These are phyloP conservation scores for Boletus edulis DNA, from an alignment of 768 basidiomycete species.

Conservation along the genomic window DNA sequence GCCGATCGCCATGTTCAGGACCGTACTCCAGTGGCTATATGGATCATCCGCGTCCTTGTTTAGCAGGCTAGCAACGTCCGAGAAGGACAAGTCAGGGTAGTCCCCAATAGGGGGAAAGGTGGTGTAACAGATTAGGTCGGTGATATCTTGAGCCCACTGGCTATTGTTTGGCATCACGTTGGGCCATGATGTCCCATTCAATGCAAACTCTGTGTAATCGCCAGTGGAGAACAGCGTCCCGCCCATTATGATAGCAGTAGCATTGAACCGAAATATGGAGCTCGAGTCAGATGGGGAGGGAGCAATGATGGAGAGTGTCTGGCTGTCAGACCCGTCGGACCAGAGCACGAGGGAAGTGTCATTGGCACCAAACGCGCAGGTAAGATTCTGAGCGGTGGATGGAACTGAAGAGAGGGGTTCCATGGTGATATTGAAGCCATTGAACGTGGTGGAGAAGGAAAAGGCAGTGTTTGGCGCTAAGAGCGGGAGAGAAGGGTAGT, in stretches of 20 bases:
- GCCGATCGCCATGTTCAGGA: constrained; percentile 3
- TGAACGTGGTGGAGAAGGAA: constrained; percentile 2
- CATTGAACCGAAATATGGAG: constrained; percentile 5
- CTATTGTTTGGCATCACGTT: constrained; percentile 3
- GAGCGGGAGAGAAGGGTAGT: constrained; percentile 10
- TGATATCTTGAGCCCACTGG: constrained; percentile 20
- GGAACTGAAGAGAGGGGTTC: constrained; percentile 10
- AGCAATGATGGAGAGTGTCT: constrained; percentile 7
- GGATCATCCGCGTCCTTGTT: background rate
- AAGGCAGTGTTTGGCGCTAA: background rate
- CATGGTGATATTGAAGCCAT: constrained; percentile 15
- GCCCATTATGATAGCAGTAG: constrained; percentile 4
- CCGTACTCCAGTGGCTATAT: constrained; percentile 1
- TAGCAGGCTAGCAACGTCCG: constrained; percentile 1
- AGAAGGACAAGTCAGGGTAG: background rate
- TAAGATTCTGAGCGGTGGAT: constrained; percentile 7
- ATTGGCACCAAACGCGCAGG: background rate
- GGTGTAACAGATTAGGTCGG: constrained; percentile 11
- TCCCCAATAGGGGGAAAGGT: background rate
- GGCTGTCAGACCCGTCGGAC: constrained; percentile 4
- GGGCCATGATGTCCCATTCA: constrained; percentile 12
- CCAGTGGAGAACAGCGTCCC: constrained; percentile 6
- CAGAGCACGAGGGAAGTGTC: background rate
- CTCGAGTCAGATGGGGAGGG: background rate
- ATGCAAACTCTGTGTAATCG: constrained; percentile 6